These are phyloP conservation scores for Marasmius tenuissimus DNA, from an alignment of 1,284 basidiomycete genomes.

Conservation along the genomic window DNA sequence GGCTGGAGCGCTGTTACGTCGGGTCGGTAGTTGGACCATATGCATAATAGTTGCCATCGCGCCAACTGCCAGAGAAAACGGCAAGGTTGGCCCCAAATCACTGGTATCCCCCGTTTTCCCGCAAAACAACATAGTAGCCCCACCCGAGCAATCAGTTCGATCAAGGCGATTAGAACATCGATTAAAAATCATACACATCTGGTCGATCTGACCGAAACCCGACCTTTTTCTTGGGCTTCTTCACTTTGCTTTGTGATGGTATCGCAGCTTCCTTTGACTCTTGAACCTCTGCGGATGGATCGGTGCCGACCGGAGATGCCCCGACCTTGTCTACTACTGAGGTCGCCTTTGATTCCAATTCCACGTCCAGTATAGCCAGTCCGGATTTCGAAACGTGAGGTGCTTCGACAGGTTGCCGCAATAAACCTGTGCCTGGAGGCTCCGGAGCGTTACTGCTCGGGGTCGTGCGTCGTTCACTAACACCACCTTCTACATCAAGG, in stretches of 20 bases:
- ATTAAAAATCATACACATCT: conserved; percentile 61
- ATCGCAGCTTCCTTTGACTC: conserved; percentile 1
- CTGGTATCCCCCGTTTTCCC: no score
- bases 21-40: neutral
- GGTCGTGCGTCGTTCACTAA: conserved; percentile 80
- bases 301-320: conserved; percentile 1
- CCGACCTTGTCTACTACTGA: neutral
- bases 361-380: conserved; percentile 23
- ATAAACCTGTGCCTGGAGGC: no score
- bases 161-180: neutral
- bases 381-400: conserved; percentile 1
- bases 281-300: neutral
- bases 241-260: conserved; percentile 28
- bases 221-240: conserved; percentile 65
- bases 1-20: neutral
- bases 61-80: neutral
- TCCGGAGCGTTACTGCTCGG: conserved; percentile 29
- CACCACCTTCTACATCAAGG: conserved; percentile 90
- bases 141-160: neutral
- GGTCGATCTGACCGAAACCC: conserved; percentile 68
- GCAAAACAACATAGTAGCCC: neutral
- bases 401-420: neutral
- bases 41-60: neutral
- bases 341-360: conserved; percentile 16
- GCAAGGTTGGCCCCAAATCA: no score